Percentiles rank a stretch among this genome's conserved stretches.
Conservation (phyloP, 805 yeast species). For the Tetrapisispora phaffii region DNA sequence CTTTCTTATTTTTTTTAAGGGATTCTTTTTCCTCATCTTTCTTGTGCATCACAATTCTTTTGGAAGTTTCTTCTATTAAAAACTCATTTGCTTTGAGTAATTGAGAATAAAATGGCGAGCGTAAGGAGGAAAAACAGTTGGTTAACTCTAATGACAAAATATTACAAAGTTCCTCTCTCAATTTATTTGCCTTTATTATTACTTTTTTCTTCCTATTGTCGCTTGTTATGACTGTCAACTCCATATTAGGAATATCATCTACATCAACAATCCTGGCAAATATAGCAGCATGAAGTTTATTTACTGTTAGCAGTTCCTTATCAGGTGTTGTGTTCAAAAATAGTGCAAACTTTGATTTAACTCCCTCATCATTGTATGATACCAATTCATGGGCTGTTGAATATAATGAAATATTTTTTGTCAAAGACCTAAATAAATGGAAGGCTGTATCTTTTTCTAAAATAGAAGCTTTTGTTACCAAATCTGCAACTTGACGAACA, state of each 20-base stretch:
- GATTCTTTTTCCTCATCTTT: not conserved
- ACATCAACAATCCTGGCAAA: conserved; percentile 36
- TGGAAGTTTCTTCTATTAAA: conserved; percentile 9
- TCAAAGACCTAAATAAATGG: conserved; percentile 58
- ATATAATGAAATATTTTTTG: conserved; percentile 37
- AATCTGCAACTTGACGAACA: conserved; percentile 50
- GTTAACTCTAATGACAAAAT: conserved; percentile 11
- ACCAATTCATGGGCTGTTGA: conserved; percentile 60
- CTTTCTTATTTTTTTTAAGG: not conserved
- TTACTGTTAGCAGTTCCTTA: conserved; percentile 27
- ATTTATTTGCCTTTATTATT: conserved; percentile 10
- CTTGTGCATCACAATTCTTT: not conserved
- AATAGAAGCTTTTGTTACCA: conserved; percentile 53
- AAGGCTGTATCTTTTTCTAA: conserved; percentile 75
- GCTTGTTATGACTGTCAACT: conserved; percentile 10
- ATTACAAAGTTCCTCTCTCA: conserved; percentile 5
- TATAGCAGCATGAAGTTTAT: conserved; percentile 39
- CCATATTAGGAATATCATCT: conserved; percentile 8
- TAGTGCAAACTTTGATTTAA: conserved; percentile 54
- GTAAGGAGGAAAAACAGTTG: conserved; percentile 18
- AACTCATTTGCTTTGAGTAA: conserved; percentile 16
- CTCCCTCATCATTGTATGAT: conserved; percentile 42
- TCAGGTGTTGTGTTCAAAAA: conserved; percentile 50
- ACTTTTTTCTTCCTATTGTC: conserved; percentile 4
- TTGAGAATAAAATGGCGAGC: conserved; percentile 14